Evolutionary conservation across 495 filamentous ascomycete genomes (phyloP).

Genomic region (Podospora didyma): DNA sequence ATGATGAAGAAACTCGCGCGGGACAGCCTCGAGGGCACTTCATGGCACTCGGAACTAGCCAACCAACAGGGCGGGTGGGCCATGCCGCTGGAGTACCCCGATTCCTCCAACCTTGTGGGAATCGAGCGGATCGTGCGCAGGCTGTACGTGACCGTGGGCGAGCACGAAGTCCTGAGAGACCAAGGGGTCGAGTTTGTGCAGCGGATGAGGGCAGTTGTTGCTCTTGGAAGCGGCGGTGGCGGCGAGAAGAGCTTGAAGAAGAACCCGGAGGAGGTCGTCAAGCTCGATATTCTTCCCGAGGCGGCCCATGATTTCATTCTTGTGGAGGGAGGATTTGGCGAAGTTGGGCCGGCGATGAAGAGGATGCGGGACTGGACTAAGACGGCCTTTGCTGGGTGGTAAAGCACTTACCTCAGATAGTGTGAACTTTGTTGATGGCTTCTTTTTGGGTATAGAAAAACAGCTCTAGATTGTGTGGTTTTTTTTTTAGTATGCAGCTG

Average conservation of each 20-base stretch:
- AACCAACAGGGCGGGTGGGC: too few relatives aligned
- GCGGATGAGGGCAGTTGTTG: conserved; percentile 9
- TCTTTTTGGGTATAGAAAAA: too few relatives aligned
- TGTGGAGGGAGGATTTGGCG: conserved; percentile 12
- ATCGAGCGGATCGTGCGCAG: conserved; percentile 3
- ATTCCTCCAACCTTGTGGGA: too few relatives aligned
- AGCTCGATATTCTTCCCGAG: conserved; percentile 9
- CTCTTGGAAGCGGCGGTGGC: background rate
- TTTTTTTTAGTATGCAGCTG: too few relatives aligned
- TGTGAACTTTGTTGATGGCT: too few relatives aligned
- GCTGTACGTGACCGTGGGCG: conserved; percentile 22
- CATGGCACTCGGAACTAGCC: too few relatives aligned
- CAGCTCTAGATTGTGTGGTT: too few relatives aligned
- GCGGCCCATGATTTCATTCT: conserved; percentile 27
- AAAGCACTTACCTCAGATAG: too few relatives aligned
- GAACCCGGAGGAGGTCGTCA: conserved; percentile 5
- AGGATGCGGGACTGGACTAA: conserved; percentile 21
- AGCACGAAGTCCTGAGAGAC: conserved; percentile 22
- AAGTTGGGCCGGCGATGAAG: conserved; percentile 18
- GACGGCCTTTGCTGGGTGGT: conserved; percentile 12
- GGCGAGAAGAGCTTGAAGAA: background rate
- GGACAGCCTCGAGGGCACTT: too few relatives aligned
- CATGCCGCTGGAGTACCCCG: too few relatives aligned
- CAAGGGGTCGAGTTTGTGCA: conserved; percentile 15
- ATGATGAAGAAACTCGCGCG: too few relatives aligned